These are phyloP conservation scores for Kalaharituber pfeilii DNA, from an alignment of 2,329 filamentous ascomycete genomes.

Conservation along the genomic window DNA sequence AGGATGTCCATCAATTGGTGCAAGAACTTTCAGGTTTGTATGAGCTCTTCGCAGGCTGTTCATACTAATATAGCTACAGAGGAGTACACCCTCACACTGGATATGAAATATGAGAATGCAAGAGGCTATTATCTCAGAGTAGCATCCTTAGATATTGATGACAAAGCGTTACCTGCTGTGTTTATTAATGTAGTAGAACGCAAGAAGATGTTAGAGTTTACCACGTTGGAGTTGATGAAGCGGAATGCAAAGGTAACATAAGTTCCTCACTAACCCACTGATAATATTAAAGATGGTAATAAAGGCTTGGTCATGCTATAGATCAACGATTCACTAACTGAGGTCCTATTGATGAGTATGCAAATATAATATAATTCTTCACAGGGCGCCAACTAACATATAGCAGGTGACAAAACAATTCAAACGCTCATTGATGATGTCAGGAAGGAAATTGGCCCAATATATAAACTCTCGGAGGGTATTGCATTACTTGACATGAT, in stretches of 20 bases:
- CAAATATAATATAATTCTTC: too few relatives aligned
- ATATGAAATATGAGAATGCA: conserved; percentile 57
- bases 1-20: conserved; percentile 57
- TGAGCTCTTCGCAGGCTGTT: too few relatives aligned
- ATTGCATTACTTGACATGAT: conserved; percentile 81
- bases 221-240: conserved; percentile 70
- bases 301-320: too few relatives aligned
- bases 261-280: conserved; percentile 23
- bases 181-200: conserved; percentile 64
- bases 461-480: conserved; percentile 75
- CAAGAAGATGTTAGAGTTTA: conserved; percentile 66
- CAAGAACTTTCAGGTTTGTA: conserved; percentile 45
- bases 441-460: conserved; percentile 48
- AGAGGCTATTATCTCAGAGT: conserved; percentile 68
- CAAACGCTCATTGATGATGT: conserved; percentile 54
- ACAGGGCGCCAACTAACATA: neutral
- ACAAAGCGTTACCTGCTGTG: conserved; percentile 41
- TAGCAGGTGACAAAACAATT: conserved; percentile 45
- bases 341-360: conserved; percentile 59
- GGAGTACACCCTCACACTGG: conserved; percentile 41
- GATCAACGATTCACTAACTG: conserved; percentile 64
- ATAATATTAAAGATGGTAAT: too few relatives aligned
- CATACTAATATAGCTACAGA: conserved; percentile 27
- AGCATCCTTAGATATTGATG: conserved; percentile 43
- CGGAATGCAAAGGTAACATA: conserved; percentile 34